Base-by-base conservation (phyloP, 495 filamentous ascomycete species). In the Echria macrotheca region DNA sequence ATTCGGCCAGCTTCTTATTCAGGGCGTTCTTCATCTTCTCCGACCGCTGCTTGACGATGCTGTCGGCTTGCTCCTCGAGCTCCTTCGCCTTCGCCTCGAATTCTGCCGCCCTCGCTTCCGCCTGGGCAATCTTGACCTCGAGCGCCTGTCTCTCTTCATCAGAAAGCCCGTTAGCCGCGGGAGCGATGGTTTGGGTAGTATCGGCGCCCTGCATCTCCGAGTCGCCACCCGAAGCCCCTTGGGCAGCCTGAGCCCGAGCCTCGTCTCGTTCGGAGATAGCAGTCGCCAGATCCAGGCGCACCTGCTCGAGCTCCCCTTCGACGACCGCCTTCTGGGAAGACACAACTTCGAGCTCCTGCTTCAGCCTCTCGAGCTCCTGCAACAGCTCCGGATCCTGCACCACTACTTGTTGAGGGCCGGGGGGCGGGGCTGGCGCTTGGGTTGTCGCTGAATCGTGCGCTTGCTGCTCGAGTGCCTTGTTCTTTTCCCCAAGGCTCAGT, bases 11-110 rank as follows among this genome's bases (percentile, higher is more conserved):
- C 58, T 84, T 87, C 56, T 76, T 82, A 47, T 82, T 85, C 50
- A 87, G 78, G 9, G 75, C 66, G 15, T 75, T 75, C 63, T 87
- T 91, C 76, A 93, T 80, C 59, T 77, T 81, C 6, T 89, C 83
- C 1, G 83, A 77, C 24, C 86, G 77, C 47, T 75, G 70, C 54
- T 85, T 82, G 43, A 85, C 62, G 47, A 79, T 83, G 36, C 45
- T 59, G 35, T 79, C 72, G 3, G 73, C 61, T 5, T 72, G 68
- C 0, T 82, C 75, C 46, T 84, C 80, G 12, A 77, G 55, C 22
- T 75, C 69, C 47, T 68, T 65, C 15, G 71, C 70, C 49, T 79
- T 76, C 36, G 73, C 64, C 28, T 83, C 75, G 33, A 76, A 79
- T 56, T 84, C 76, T 8, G 72, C 71, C 22, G 71, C 73, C 55